A percentile compares a stretch with the other conserved stretches of the same genome.
Evolutionary conservation across 495 filamentous ascomycete genomes (phyloP).

Genomic region (Pyronema domesticum): DNA sequence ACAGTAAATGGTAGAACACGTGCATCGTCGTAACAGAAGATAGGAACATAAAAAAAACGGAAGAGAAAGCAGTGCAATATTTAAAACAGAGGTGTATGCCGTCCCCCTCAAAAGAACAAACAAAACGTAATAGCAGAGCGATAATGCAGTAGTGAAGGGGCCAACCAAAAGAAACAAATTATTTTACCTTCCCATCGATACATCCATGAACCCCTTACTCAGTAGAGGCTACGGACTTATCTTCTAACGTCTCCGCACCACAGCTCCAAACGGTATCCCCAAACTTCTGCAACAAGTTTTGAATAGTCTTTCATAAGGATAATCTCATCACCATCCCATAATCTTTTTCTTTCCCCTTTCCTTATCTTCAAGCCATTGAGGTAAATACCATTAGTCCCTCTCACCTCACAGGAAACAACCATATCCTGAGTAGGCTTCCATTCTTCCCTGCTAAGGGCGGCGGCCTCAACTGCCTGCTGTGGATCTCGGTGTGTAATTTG

Average conservation of each 20-base stretch:
- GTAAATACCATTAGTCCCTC: constrained; percentile 11
- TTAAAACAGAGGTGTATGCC: too few relatives aligned
- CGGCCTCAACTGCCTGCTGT: not conserved
- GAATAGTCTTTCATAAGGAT: constrained; percentile 14
- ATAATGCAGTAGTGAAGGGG: too few relatives aligned
- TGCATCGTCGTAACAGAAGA: too few relatives aligned
- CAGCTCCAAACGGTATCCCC: constrained; percentile 18
- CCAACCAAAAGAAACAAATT: too few relatives aligned
- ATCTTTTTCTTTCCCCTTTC: constrained; percentile 5
- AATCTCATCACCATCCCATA: constrained; percentile 17
- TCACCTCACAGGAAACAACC: constrained; percentile 14
- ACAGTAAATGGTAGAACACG: too few relatives aligned
- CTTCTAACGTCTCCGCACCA: constrained; percentile 5
- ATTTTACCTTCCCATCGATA: too few relatives aligned
- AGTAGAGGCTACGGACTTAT: too few relatives aligned
- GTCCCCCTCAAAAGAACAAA: too few relatives aligned
- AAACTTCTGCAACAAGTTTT: constrained; percentile 5
- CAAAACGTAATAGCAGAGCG: too few relatives aligned
- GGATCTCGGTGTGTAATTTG: constrained; percentile 6
- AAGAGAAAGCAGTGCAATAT: too few relatives aligned
- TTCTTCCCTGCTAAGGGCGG: constrained; percentile 1
- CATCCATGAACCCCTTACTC: too few relatives aligned
- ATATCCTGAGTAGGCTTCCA: constrained; percentile 12
- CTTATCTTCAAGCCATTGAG: constrained; percentile 16
- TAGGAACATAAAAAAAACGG: too few relatives aligned